Evolutionary conservation across 768 basidiomycete genomes (phyloP).

Genomic region (Arthromyces matolae): DNA sequence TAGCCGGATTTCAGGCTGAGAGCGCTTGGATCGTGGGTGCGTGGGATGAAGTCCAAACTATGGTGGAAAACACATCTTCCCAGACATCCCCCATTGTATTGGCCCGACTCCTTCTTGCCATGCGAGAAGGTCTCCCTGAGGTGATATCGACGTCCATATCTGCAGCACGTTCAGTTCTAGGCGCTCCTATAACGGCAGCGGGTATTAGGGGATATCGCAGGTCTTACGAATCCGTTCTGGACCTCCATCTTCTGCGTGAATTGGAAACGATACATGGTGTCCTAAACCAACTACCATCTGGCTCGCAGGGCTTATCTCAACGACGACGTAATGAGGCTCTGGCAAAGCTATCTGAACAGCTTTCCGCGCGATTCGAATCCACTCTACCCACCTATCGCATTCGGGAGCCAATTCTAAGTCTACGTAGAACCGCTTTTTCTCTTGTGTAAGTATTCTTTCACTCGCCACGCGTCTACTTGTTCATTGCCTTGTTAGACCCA

Average conservation of each 20-base stretch:
- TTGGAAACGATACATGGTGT: constrained; percentile 62
- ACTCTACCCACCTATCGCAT: constrained; percentile 86
- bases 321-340: constrained; percentile 33
- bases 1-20: constrained; percentile 86
- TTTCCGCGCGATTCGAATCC: constrained; percentile 66
- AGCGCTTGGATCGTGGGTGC: constrained; percentile 96
- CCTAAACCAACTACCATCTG: constrained; percentile 34
- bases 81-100: constrained; percentile 65
- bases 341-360: constrained; percentile 41
- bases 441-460: constrained; percentile 47
- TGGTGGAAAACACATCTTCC: constrained; percentile 48
- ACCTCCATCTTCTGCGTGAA: constrained; percentile 85
- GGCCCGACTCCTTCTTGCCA: constrained; percentile 75
- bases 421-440: constrained; percentile 81
- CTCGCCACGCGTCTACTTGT: constrained; percentile 5
- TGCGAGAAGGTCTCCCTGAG: constrained; percentile 52
- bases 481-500: constrained; percentile 26
- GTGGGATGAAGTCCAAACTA: constrained; percentile 75
- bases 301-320: constrained; percentile 34
- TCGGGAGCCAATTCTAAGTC: constrained; percentile 85
- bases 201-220: constrained; percentile 79
- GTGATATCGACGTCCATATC: constrained; percentile 49
- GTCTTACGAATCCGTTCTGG: constrained; percentile 81
- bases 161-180: constrained; percentile 68
- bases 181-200: constrained; percentile 76